Percentiles rank a stretch among this genome's conserved stretches.
Conservation (phyloP, 176 grass and related monocot genomes). For the Dactylis glomerata region DNA sequence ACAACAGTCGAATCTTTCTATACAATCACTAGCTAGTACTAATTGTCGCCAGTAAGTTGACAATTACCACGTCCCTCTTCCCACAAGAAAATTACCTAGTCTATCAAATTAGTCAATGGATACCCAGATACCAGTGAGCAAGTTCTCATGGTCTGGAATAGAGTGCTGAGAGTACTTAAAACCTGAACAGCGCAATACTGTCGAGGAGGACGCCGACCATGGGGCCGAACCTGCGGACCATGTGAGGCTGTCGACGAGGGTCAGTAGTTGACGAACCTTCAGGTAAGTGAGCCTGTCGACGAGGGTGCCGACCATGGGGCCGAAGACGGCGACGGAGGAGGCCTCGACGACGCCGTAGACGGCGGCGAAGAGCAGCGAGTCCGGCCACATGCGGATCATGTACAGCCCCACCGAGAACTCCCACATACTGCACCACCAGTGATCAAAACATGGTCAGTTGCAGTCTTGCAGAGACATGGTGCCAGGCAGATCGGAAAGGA, state of each 20-base stretch:
- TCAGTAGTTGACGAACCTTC: constrained; percentile 38
- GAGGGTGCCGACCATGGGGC: constrained; percentile 61
- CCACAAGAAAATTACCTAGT: background rate
- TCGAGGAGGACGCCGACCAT: no score
- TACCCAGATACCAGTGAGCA: background rate
- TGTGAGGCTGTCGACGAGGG: no score
- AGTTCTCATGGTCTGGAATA: background rate
- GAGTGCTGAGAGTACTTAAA: background rate
- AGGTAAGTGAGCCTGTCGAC: constrained; percentile 72
- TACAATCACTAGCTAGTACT: background rate
- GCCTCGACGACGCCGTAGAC: constrained; percentile 85
- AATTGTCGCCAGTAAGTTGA: background rate
- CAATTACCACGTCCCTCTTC: background rate
- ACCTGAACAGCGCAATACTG: background rate
- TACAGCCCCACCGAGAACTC: constrained; percentile 90
- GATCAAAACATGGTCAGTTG: background rate
- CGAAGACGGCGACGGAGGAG: constrained; percentile 53
- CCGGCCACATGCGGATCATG: constrained; percentile 93
- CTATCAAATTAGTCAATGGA: background rate
- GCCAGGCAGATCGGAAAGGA: no score
- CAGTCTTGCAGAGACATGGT: no score
- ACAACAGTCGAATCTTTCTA: background rate
- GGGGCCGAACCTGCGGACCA: no score
- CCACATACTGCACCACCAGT: constrained; percentile 71
- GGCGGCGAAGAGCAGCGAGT: constrained; percentile 76